Evolutionary conservation across 805 yeast genomes (phyloP).

Genomic region (Schwanniomyces polymorphus): DNA sequence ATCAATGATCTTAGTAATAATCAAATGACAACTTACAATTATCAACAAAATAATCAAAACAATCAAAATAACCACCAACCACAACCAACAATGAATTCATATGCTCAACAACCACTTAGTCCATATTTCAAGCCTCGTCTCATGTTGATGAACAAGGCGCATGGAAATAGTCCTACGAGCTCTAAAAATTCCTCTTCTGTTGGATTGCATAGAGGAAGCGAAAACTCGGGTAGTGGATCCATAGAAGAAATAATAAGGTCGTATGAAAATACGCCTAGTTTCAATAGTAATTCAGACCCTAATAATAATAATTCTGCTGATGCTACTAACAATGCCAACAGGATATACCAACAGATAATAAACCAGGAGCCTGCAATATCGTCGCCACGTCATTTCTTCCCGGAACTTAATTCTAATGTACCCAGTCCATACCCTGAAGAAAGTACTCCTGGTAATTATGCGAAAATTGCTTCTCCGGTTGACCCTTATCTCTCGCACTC

Average conservation of each 20-base stretch:
- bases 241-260: conserved; percentile 31
- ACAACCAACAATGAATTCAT: conserved; percentile 3
- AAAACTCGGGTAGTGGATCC: conserved; percentile 9
- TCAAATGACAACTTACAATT: conserved; percentile 20
- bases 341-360: conserved; percentile 30
- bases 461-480: neutral
- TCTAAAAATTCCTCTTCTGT: conserved; percentile 3
- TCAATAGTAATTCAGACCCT: neutral
- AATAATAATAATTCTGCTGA: conserved; percentile 6
- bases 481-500: conserved; percentile 6
- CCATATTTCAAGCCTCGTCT: conserved; percentile 33
- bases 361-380: conserved; percentile 20
- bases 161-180: conserved; percentile 16
- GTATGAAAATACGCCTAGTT: conserved; percentile 18
- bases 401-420: conserved; percentile 21
- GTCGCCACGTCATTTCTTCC: conserved; percentile 33
- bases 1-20: conserved; percentile 9
- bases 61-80: conserved; percentile 4
- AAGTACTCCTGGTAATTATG: conserved; percentile 6
- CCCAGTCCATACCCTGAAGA: conserved; percentile 4
- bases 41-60: conserved; percentile 4
- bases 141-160: conserved; percentile 43
- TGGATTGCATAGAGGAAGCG: conserved; percentile 4
- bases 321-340: conserved; percentile 17
- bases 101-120: conserved; percentile 9